Base-by-base conservation (phyloP, 1,139 yeast genomes). In the Chernovozyma aurita region DNA sequence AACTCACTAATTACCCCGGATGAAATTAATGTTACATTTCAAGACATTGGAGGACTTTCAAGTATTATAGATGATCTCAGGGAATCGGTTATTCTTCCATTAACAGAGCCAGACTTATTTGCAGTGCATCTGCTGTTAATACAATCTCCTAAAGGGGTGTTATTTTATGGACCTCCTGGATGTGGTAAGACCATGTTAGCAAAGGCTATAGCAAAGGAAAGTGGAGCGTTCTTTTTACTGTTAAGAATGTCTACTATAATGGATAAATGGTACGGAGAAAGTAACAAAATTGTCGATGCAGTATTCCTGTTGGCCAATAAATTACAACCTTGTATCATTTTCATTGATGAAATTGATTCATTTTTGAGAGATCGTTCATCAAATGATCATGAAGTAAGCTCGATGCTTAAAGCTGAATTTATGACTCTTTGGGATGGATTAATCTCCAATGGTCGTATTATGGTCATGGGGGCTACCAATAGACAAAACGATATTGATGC, bases 231-330 rank as follows among this genome's bases (percentile, higher is more conserved):
- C 50, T 92, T 92, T 60, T 74, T 92, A 37, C 88, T 90, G 55
- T 84, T 92, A 38, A 76, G 95, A 58, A 86, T 92, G 95, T 87
- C 96, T 6, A 82, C 94, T 1, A 78, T 92, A 17, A 86, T 92
- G 94, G 97, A 94, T 63, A 92, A 92, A 60, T 92, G 97, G 96
- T 92, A 87, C 57, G 98, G 98, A 15, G 98, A 92, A 58, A 81
- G 94, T 32, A 92, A 92, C 59, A 92, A 92, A 63, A 80, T 90
- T 32, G 95, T 90, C 2, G 95, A 92, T 46, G 98, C 97, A 2
- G 78, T 92, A 32, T 92, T 92, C 54, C 83, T 95, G 11, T 70
- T 92, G 42, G 98, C 97, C 4, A 74, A 78, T 43, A 92, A 92
- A 56, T 71, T 92, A 32, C 92, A 88, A 57, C 98, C 98, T 2